Evolutionary conservation across 345 rosid species (phyloP).

Genomic region (Citrus trifoliata): DNA sequence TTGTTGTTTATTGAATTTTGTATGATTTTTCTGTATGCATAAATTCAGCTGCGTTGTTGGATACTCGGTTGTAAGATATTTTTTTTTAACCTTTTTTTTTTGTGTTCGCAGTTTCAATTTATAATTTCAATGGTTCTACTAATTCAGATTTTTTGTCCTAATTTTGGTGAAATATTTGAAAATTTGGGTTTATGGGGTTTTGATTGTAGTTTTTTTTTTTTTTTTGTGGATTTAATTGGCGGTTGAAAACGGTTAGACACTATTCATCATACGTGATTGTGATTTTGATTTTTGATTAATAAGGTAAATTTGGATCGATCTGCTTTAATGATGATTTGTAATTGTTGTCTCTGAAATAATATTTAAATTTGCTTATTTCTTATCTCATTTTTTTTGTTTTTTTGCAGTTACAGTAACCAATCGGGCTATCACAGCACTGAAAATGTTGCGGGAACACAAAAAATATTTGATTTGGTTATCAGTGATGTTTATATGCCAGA

Average conservation of each 20-base stretch:
- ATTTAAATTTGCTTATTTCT: slow-evolving; percentile 3
- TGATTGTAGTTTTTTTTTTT: neutral
- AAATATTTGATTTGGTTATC: slow-evolving; percentile 59
- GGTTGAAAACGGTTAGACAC: slow-evolving; percentile 4
- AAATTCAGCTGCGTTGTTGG: neutral
- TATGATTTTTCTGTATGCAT: neutral
- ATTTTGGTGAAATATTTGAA: neutral
- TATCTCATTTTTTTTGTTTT: neutral
- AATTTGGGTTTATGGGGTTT: neutral
- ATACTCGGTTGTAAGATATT: neutral
- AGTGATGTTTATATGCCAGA: slow-evolving; percentile 86
- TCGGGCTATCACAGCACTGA: slow-evolving; percentile 52
- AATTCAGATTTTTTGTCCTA: neutral
- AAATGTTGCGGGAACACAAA: slow-evolving; percentile 55
- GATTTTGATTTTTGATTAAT: neutral
- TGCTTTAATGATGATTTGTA: neutral
- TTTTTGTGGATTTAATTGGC: neutral
- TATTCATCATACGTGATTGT: slow-evolving; percentile 10
- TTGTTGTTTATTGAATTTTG: neutral
- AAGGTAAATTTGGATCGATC: slow-evolving; percentile 1
- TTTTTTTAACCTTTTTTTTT: neutral
- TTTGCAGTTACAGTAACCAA: slow-evolving; percentile 57
- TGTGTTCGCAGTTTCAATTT: neutral
- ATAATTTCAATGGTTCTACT: neutral
- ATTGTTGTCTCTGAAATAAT: neutral